A percentile compares a stretch with the other conserved stretches of the same genome.
phyloP scores from a whole-genome alignment of 2,329 filamentous ascomycete species.

The Tricladium varicosporioides region DNA sequence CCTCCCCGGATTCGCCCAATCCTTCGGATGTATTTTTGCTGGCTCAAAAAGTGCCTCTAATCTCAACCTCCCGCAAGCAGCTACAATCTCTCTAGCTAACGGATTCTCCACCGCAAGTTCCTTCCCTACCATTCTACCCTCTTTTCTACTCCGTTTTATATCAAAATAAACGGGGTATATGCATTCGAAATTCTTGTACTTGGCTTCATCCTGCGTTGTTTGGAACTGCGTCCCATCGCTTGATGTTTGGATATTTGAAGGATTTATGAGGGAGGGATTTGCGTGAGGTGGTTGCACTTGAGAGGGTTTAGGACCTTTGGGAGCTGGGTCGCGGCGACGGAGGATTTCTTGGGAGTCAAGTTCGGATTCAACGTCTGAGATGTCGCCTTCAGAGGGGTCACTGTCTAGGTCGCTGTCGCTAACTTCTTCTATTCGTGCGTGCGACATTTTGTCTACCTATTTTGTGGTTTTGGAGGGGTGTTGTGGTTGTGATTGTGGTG shows the following conservation, averaged over 20 bases:
- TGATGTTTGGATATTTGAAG: slow-evolving; percentile 36
- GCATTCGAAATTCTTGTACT: slow-evolving; percentile 78
- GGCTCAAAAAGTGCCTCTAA: slow-evolving; percentile 81
- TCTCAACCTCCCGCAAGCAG: slow-evolving; percentile 73
- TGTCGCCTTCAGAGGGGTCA: slow-evolving; percentile 86
- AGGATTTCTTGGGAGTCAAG: slow-evolving; percentile 48
- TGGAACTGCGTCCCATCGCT: slow-evolving; percentile 37
- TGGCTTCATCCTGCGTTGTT: slow-evolving; percentile 45
- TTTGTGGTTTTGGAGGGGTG: slow-evolving; percentile 13
- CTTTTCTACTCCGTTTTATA: slow-evolving; percentile 65
- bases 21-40: slow-evolving; percentile 88
- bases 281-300: slow-evolving; percentile 35
- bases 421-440: slow-evolving; percentile 89
- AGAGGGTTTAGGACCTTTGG: slow-evolving; percentile 19
- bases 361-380: slow-evolving; percentile 59
- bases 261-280: slow-evolving; percentile 38
- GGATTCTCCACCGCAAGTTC: slow-evolving; percentile 78
- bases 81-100: slow-evolving; percentile 83
- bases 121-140: slow-evolving; percentile 76
- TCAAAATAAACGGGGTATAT: slow-evolving; percentile 98
- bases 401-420: slow-evolving; percentile 69
- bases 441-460: slow-evolving; percentile 59
- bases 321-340: slow-evolving; percentile 17
- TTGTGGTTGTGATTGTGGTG: slow-evolving; percentile 8
- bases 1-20: slow-evolving; percentile 95